Percentiles rank a stretch among this genome's conserved stretches.
These are phyloP conservation scores for Neltuma alba DNA, from an alignment of 306 rosid genomes.

Conservation along the genomic window DNA sequence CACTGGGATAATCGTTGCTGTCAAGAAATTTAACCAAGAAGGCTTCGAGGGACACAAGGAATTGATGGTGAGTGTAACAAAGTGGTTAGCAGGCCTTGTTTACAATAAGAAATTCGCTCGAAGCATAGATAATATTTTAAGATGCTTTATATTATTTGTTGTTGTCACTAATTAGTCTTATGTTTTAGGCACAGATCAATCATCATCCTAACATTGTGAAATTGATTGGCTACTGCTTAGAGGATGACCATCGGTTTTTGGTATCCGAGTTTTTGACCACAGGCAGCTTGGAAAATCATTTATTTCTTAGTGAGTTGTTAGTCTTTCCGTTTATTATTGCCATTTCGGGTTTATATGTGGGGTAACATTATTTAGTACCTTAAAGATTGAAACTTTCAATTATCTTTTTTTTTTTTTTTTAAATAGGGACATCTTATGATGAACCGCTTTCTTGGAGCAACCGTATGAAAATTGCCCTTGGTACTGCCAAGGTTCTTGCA, in stretches of 20 bases:
- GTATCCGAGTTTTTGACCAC: constrained; percentile 86
- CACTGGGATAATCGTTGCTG: constrained; percentile 85
- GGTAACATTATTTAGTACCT: constrained; percentile 5
- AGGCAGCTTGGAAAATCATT: constrained; percentile 90
- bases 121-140: constrained; percentile 24
- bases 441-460: constrained; percentile 90
- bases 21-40: constrained; percentile 90
- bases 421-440: constrained; percentile 74
- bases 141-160: constrained; percentile 1
- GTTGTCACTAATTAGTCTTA: constrained; percentile 35
- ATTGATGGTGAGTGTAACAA: constrained; percentile 85
- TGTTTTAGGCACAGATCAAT: constrained; percentile 81
- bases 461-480: constrained; percentile 85
- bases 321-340: constrained; percentile 7
- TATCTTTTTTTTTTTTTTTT: constrained; percentile 28
- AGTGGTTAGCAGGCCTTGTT: constrained; percentile 9
- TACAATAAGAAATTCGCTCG: constrained; percentile 10
- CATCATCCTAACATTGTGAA: constrained; percentile 88
- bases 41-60: constrained; percentile 95
- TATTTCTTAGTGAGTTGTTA: constrained; percentile 81
- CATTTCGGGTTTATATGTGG: constrained; percentile 19
- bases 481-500: constrained; percentile 91
- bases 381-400: constrained; percentile 11
- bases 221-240: constrained; percentile 87
- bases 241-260: constrained; percentile 86